Base-by-base conservation (phyloP, 306 rosid genomes). In the Prunus mongolica region DNA sequence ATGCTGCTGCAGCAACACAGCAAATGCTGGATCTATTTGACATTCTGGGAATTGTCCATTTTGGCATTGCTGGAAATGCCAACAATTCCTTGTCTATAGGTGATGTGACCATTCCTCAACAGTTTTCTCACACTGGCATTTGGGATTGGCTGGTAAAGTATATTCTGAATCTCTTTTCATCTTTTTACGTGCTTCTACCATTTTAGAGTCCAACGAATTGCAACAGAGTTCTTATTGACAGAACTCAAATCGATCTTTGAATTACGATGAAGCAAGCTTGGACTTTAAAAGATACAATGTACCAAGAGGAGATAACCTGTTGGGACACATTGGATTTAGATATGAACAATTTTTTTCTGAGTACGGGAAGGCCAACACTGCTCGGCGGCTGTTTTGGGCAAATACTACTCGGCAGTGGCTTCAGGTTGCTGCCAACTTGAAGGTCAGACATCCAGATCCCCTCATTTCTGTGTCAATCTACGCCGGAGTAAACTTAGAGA, bases 1-100 rank as follows among this genome's bases (percentile, higher is more conserved):
- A 88, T 76, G 84, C 90, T 12, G 90, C 80, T 32, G 83, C 82
- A 57, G 76, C 88, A 65, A 72, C 88, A 47, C 88, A 88, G 30
- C 87, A 84, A 24, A 80, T 88, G 81, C n/a, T 88, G 72, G 88
- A 88, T 67, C 12, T 68, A 62, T 86, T 88, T 76, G 67, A 84
- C 10, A 62, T 82, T 11, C 57, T n/a, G 8, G 92, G 92, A 41
- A 80, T 86, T 24, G 20, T 86, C 55, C 92, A 86, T 56, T 86
- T 84, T 66, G 90, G 92, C 2, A 86, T 86, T 64, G 80, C 86
- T 25, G 88, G 93, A 7, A 88, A 76, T 55, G 78, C 78, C 44
- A 86, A 86, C 60, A 63, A 58, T 44, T 88, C 90, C 28, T 65
- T 88, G 87, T 82, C 84, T 62, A 82, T 86, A 44, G 87, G 87